Base-by-base conservation (phyloP, 2,329 filamentous ascomycete species). In the Scytalidium lignicola region DNA sequence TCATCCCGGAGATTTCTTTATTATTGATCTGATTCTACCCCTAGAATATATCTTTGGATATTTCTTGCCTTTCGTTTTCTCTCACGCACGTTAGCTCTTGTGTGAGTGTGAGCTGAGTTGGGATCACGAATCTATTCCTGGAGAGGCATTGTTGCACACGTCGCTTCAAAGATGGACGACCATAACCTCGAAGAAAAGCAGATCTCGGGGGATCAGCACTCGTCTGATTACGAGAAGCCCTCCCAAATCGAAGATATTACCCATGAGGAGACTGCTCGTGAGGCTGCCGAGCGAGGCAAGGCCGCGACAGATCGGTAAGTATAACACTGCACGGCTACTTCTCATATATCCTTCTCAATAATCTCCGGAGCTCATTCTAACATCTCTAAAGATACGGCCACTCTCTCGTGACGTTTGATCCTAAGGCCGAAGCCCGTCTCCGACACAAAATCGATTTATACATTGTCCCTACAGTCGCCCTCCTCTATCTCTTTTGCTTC, bases 401-500 rank as follows among this genome's bases (percentile, higher is more conserved):
- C 23, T 60, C 77, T 0, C 66, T 78, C 2, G 63, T 80, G 12
- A 55, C 70, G n/a, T 79, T 83, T 55, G 81, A 85, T 55, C 67
- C 71, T 3, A 71, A 66, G 22, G 80, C 77, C 2, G 85, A 86
- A 60, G 64, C 72, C 6, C 74, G 70, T 46, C 70, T 88, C 21
- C 71, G 82, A 7, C 66, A 68, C 58, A 88, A 88, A 63, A 81
- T 88, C 44, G 85, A 88, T 58, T 56, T 85, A 5, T 77, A 72
- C 57, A 77, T 86, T 41, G 71, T 88, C 0, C 85, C 85, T 0
- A 85, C 81, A 0, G 82, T 87, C 0, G 69, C 83, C 0, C 50
- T 87, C 0, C 68, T 88, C 3, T 88, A 88, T 58, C 73, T 88
- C 0, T 87, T 88, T 59, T 87, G 83, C 67, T 88, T 87, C 65